phyloP scores from a whole-genome alignment of 116 monocot species.

The Posidonia oceanica region DNA sequence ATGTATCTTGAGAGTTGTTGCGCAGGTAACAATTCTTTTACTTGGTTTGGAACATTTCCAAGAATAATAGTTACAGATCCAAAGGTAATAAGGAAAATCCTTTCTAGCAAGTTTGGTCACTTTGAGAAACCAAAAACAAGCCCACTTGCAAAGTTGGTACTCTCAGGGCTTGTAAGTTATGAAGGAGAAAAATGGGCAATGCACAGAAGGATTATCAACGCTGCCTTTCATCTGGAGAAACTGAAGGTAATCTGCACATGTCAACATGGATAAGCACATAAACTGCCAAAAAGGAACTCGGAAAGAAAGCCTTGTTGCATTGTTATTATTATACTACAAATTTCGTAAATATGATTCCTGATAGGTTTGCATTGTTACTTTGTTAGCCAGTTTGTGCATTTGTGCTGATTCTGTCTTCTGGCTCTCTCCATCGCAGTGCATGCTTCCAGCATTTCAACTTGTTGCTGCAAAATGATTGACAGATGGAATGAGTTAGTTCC shows the following conservation, averaged over 20 bases:
- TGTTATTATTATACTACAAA: too few relatives aligned
- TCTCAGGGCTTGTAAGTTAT: slow-evolving; percentile 13
- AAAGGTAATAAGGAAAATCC: slow-evolving; percentile 28
- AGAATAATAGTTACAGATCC: slow-evolving; percentile 37
- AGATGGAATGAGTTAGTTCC: slow-evolving; percentile 39
- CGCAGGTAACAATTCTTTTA: slow-evolving; percentile 22
- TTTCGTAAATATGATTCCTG: too few relatives aligned
- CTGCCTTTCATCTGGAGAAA: slow-evolving; percentile 53
- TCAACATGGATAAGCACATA: not conserved
- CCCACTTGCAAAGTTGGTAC: slow-evolving; percentile 3
- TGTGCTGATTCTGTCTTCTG: not conserved
- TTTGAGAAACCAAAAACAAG: slow-evolving; percentile 14
- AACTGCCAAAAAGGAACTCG: too few relatives aligned
- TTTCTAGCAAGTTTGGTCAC: slow-evolving; percentile 45
- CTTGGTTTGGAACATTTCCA: slow-evolving; percentile 40
- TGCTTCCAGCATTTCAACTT: slow-evolving; percentile 31
- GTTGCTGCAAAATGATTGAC: slow-evolving; percentile 32
- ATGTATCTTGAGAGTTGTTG: too few relatives aligned
- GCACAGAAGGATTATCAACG: slow-evolving; percentile 38
- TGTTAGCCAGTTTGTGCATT: not conserved
- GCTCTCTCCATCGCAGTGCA: slow-evolving; percentile 2
- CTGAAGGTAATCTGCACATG: slow-evolving; percentile 21
- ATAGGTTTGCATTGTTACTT: too few relatives aligned
- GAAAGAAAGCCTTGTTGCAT: too few relatives aligned
- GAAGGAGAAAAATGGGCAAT: slow-evolving; percentile 40